A percentile compares a stretch with the other conserved stretches of the same genome.
Conservation (phyloP, 2,329 filamentous ascomycete species). For the Thielaviopsis punctulata region DNA sequence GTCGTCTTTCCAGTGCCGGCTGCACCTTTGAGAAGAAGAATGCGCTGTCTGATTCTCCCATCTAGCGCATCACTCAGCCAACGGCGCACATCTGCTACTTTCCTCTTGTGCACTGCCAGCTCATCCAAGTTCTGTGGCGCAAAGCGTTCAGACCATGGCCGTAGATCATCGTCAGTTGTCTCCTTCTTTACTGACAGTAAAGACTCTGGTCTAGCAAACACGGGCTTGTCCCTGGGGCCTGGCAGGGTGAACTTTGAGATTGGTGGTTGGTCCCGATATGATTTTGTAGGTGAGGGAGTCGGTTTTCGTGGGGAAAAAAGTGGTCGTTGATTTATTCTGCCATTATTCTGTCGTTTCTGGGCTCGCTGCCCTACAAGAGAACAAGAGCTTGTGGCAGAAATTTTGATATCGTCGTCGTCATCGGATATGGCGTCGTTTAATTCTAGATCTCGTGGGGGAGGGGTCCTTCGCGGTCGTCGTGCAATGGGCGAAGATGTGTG, state of each 20-base stretch:
- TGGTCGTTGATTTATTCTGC: neutral
- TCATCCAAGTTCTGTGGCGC: slow-evolving; percentile 60
- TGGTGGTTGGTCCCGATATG: neutral
- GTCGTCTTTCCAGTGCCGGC: slow-evolving; percentile 90
- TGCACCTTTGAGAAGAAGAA: slow-evolving; percentile 75
- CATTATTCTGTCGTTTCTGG: slow-evolving; percentile 30
- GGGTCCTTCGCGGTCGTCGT: slow-evolving; percentile 14
- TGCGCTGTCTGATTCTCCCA: slow-evolving; percentile 47
- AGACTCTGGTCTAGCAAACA: slow-evolving; percentile 30
- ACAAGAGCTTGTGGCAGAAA: slow-evolving; percentile 24
- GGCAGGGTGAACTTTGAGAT: slow-evolving; percentile 12
- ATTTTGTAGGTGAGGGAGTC: slow-evolving; percentile 10
- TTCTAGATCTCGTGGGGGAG: neutral
- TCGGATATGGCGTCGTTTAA: slow-evolving; percentile 42
- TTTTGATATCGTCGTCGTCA: slow-evolving; percentile 19
- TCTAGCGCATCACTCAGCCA: slow-evolving; percentile 65
- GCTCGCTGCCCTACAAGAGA: slow-evolving; percentile 41
- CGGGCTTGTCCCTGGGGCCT: slow-evolving; percentile 26
- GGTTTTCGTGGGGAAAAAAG: slow-evolving; percentile 12
- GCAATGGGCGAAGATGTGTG: neutral
- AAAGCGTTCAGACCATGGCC: slow-evolving; percentile 81
- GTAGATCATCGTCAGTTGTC: slow-evolving; percentile 33
- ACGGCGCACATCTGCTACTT: slow-evolving; percentile 66
- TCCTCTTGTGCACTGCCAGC: slow-evolving; percentile 85
- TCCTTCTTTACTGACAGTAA: slow-evolving; percentile 1